Base-by-base conservation (phyloP, 495 filamentous ascomycete genomes). In the Neurospora sublineolata region DNA sequence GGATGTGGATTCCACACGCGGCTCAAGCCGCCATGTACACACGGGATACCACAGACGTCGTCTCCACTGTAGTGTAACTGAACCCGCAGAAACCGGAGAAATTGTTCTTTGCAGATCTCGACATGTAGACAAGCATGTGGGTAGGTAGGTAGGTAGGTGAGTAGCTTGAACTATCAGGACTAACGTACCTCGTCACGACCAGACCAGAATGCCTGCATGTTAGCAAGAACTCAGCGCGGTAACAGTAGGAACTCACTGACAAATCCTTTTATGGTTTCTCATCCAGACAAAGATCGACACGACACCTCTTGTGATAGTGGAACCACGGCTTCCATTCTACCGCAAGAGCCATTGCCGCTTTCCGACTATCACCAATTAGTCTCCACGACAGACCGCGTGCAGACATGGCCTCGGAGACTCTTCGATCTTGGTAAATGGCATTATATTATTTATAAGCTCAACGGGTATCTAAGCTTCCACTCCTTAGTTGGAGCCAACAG, bases 401-500 rank as follows among this genome's bases (percentile, higher is more conserved):
- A 60, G 9, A 27, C 14, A 33, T 60, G 1, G 52, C 27, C 12
- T 60, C 27, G 14, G 16, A 60, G 6, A 33, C 20, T 23, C 20
- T 5, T 60, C 14, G 27, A 9, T 30, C 27, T 16, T 60, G 14
- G 5, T 60, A 33, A 18, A 60, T 30, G 52, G 27, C 52, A 60
- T 64, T 33, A 33, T 33, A 33, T n/a, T 42, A 20, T 27, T 64
- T 12, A 39, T 37, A 23, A 40, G n/a, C 38, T 67, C 52, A 64
- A 64, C 27, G 52, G 39, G 69, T 70, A 70, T 70, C 20, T 64
- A 46, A 18, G 3, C 10, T 67, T 36, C 33, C 33, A 36, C 52
- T 16, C 27, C 20, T 64, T 64, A 64, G 52, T 64, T 68, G 67
- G 39, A 76, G 69, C 83, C 84, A 72, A 87, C 83, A 38, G 82